phyloP scores from a whole-genome alignment of 257 asterid species.

The Ilex asprella region DNA sequence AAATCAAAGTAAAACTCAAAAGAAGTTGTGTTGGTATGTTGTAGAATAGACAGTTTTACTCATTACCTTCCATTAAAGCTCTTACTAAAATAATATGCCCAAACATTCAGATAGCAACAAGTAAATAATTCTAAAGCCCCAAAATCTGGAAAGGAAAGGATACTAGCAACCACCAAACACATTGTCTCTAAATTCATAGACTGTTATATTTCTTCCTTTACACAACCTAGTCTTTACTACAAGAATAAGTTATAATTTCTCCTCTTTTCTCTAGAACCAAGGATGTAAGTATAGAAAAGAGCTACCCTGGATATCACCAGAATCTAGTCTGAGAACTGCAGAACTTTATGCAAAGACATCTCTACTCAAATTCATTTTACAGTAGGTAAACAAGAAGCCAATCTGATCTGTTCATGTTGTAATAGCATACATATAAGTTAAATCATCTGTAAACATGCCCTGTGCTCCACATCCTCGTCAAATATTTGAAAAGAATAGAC shows the following conservation, averaged over 20 bases:
- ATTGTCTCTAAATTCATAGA: neutral
- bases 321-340: no score
- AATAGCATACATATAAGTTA: no score
- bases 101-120: neutral
- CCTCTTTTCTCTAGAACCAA: neutral
- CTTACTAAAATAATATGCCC: neutral
- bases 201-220: neutral
- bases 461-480: no score
- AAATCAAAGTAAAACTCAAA: neutral
- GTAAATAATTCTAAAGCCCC: neutral
- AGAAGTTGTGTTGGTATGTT: no score
- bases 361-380: no score
- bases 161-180: neutral
- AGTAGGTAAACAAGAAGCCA: no score
- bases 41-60: neutral
- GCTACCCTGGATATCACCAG: neutral
- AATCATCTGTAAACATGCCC: no score
- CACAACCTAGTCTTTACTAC: neutral
- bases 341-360: no score
- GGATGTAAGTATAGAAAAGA: neutral
- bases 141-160: conserved; percentile 1
- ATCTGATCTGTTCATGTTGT: no score
- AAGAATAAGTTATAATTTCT: neutral
- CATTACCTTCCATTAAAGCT: neutral
- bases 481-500: no score